Evolutionary conservation across 345 rosid species (phyloP), one percentile per base, ranked within the genome.

Genomic region (Dovyalis caffra): DNA sequence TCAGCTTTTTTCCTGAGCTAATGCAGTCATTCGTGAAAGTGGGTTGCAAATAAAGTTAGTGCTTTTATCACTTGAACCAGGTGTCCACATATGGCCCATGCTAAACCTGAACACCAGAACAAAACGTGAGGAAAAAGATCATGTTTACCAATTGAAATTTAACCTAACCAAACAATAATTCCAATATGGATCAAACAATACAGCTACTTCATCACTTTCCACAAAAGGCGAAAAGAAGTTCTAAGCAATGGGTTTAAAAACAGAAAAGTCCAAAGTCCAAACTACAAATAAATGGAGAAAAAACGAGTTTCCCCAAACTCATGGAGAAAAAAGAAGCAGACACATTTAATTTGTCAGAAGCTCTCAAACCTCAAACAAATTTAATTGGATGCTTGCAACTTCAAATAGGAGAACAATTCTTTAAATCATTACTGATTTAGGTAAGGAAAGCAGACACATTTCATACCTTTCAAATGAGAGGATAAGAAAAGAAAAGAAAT

Each of bases 1-100:
- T 80, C 82, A 66, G 74, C 72, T 73, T 85, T 90, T 77, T 87
- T 86, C n/a, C 83, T 85, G 84, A 69, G 91, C 92, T 85, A 95
- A 83, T 37, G 92, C 97, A 83, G 99, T 95, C 83, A 93, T 81
- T 95, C 99, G 72, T 93, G 99, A 82, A 95, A 95, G 88, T 95
- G 99, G 58, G 98, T 93, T 63, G 99, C 99, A 71, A 95, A 95
- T 75, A 95, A 75, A 14, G 97, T 88, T 16, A 98, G 98, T 33
- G 99, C 97, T 82, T 90, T 90, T 76, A 90, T 89, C 84, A 80
- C 97, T 84, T 90, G 88, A 76, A 91, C 88, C 74, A 95, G 88
- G 86, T 95, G 92, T 86, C 91, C 99, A n/a, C 99, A 95, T 79
- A 95, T 95, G 74, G 97, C 99, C 99, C 99, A 93, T 6, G 99